Evolutionary conservation across 139 green algal genomes (phyloP), one percentile per base, ranked within the genome.

Genomic region (Chlamydomonas sp.): DNA sequence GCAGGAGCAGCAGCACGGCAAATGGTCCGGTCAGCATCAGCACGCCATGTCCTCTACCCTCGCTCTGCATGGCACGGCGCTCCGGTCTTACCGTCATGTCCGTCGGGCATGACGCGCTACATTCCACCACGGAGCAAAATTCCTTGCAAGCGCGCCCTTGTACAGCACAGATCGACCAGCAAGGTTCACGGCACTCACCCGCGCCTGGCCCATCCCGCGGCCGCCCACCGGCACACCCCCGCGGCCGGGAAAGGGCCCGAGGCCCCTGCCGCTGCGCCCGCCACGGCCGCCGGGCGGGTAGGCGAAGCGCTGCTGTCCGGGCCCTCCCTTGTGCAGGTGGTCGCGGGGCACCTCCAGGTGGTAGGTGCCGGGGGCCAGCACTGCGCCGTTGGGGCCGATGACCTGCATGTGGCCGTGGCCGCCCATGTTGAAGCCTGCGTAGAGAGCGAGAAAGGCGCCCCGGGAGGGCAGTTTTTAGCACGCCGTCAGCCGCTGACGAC

Each of bases 371-470:
- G 84, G 84, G 18, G 84, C 75, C 74, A 88, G 76, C 75, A 88
- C 63, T 62, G 83, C 75, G 16, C 84, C 84, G 49, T 72, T 72
- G 16, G 84, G 84, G 3, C 84, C 84, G 7, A 88, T 83, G 4
- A 88, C 76, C 76, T 88, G 84, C 17, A 88, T 58, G 20, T 63
- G 49, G 2, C 72, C 80, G 68, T 79, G 78, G 62, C 82, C 82
- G 20, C 82, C 82, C 82, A 87, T 87, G 74, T 87, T 88, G 75
- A 88, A 88, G 20, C 84, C 84, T 88, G 84, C 59, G 5, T 3
- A n/a, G 4, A n/a, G 0, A n/a, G n/a, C 7, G 4, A n/a, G 2
- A 60, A 58, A 58, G 72, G 4, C 67, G 3, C 3, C 10, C 10
- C 5, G 10, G 10, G 67, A 73, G 67, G 10, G 67, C 18, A 9